Base-by-base conservation (phyloP, 129 eudicot species). In the Lactuca saligna region DNA sequence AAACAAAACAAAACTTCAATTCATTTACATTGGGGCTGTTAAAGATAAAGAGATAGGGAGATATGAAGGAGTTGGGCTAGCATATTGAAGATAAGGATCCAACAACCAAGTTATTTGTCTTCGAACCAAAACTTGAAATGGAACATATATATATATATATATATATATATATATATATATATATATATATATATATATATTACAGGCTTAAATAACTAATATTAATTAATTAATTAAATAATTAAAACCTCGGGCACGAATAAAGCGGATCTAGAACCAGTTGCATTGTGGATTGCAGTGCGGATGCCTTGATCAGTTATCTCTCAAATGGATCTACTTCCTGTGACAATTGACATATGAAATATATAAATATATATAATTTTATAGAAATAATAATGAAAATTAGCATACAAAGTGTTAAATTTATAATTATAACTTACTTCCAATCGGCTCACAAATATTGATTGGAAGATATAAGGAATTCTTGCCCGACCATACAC, bases 71-170 rank as follows among this genome's bases (percentile, higher is more conserved):
- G 20, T 20, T 20, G 20, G 20, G n/a, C 83, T 74, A 62, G 87
- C 85, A 75, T 95, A 90, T 63, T 90, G 91, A 68, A 90, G 91
- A 72, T 91, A 87, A 67, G 97, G 97, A 75, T 87, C 97, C 64
- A 87, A 80, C 51, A 90, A 70, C 6, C 91, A 85, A 65, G 91
- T 95, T 66, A 90, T 90, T 66, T 90, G 95, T 65, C 87, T 74
- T 71, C 95, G 85, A 20, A 87, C 76, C 35, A 90, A 76, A 79
- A 87, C 91, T 81, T 90, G 91, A 85, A 90, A 90, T 41, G 97
- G 97, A 46, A 85, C 91, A 95, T 90, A 71, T 15, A 67, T 5
- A 53, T 54, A n/a, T n/a, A n/a, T n/a, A n/a, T n/a, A n/a, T n/a
- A n/a, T n/a, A n/a, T n/a, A n/a, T n/a, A n/a, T n/a, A n/a, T n/a